Base-by-base conservation (phyloP, 2,329 filamentous ascomycete species). In the Aureobasidium lini region DNA sequence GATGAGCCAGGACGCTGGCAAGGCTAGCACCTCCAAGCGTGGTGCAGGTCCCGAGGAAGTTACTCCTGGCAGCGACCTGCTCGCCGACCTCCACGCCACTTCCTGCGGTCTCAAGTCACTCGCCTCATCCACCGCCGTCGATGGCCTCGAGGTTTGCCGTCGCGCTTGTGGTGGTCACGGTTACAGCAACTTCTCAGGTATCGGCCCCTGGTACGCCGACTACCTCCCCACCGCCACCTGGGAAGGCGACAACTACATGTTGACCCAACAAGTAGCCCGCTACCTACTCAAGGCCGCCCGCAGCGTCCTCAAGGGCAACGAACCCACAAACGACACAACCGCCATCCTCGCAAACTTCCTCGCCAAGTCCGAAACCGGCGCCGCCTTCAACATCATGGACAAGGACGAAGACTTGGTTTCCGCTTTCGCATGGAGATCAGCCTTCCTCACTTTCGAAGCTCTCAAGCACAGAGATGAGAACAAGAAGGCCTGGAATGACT, bases 231-330 rank as follows among this genome's bases (percentile, higher is more conserved):
- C 82, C 0, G 75, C 78, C 4, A 89, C 86, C 9, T 89, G 85
- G 84, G 88, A 90, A 70, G 88, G 88, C 46, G 88, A 90, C 75
- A 90, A 89, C 77, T 90, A 88, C 76, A 90, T 91, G 87, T 77
- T 91, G 61, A 89, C 86, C 9, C 88, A 91, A 71, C 88, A 91
- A 74, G 87, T 90, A 2, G 85, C 86, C 2, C 82, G 87, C 60
- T 90, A 90, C 67, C 81, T 91, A 47, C 80, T 91, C 64, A 91
- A 90, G 79, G 84, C 87, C 3, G 87, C 87, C 0, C 84, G 88
- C 43, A 79, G 82, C 1, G 87, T 90, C 0, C 74, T 89, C n/a
- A 76, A 80, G 13, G 84, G 83, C 64, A 82, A 85, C 62, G 78
- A 82, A 60, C 75, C 85, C 47, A 78, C 79, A 64, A 89, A 89